phyloP scores from a whole-genome alignment of 306 rosid species.

The Geum urbanum region DNA sequence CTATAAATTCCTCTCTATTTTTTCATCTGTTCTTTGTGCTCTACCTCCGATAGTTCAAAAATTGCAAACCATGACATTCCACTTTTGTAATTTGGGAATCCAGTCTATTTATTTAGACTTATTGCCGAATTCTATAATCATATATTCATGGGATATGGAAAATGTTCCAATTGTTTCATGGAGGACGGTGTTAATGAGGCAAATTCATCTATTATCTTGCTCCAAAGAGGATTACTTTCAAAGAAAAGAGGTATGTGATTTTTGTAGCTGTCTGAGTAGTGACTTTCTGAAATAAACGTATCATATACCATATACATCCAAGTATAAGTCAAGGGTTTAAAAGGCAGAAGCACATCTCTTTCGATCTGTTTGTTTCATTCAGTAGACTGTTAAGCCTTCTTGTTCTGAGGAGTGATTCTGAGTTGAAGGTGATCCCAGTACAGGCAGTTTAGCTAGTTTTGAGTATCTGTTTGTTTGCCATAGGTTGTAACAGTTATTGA shows the following conservation, averaged over 20 bases:
- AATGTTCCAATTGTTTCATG: constrained; percentile 32
- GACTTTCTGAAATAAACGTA: not conserved
- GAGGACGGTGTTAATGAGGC: constrained; percentile 26
- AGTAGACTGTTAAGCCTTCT: not conserved
- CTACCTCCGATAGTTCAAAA: not conserved
- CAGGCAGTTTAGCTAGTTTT: not conserved
- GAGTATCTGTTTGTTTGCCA: not conserved
- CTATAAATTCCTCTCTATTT: not conserved
- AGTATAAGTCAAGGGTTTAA: too few relatives aligned
- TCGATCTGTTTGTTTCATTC: too few relatives aligned
- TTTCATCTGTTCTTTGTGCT: not conserved
- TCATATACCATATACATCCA: too few relatives aligned
- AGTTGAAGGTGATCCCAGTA: not conserved
- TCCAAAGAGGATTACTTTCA: too few relatives aligned
- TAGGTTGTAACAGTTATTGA: not conserved
- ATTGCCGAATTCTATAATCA: too few relatives aligned
- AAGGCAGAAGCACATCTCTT: too few relatives aligned
- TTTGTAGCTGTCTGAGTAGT: not conserved
- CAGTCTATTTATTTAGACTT: too few relatives aligned
- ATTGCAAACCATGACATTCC: too few relatives aligned
- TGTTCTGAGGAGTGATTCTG: not conserved
- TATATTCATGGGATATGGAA: not conserved
- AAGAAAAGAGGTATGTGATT: not conserved
- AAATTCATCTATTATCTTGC: not conserved
- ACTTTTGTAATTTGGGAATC: too few relatives aligned